Evolutionary conservation across 2,329 filamentous ascomycete species (phyloP), one percentile per base, ranked within the genome.

Genomic region (Albophoma yamanashiensis): DNA sequence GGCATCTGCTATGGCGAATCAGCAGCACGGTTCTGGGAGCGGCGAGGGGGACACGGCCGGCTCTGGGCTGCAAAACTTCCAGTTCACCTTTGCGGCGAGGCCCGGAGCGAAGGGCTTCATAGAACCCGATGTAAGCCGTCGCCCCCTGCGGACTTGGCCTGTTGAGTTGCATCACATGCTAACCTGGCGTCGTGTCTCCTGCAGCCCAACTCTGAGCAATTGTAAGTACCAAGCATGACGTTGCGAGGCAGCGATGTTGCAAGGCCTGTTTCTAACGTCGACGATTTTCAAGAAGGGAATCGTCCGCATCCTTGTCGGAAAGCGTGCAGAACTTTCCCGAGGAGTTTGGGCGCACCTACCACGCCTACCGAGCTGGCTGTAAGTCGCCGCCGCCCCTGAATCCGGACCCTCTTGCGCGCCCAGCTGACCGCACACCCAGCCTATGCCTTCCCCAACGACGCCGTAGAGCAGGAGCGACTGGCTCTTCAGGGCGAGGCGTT

Each of bases 301-400:
- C 62, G 52, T 76, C 74, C 1, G 68, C 71, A 47, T 76, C 76
- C 17, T 63, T 78, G 50, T 71, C 74, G 12, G 75, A 77, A 40
- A 77, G 75, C 62, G 71, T 78, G n/a, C 68, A 69, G 60, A 68
- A 73, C 59, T 78, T 75, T 22, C 75, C 76, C 1, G 70, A 74
- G 58, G 72, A 75, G 62, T 78, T 77, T 62, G 77, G 78, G 14
- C 72, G 77, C 38, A 79, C 76, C 2, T 80, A 78, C 66, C 77
- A 79, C 64, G 76, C 77, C 3, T 80, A 78, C 61, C 71, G 71
- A 60, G 76, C 76, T 55, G 77, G 77, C 27, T 79, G 77, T 79
- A 68, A 64, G 77, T 73, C 9, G n/a, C 31, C 40, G 40, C 34
- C 55, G 40, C 45, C 52, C 40, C 25, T 36, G 20, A 36, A 15